Percentiles rank a stretch among this genome's conserved stretches.
Conservation (phyloP, 208 protist genomes). For the Tritrichomonas foetus region DNA sequence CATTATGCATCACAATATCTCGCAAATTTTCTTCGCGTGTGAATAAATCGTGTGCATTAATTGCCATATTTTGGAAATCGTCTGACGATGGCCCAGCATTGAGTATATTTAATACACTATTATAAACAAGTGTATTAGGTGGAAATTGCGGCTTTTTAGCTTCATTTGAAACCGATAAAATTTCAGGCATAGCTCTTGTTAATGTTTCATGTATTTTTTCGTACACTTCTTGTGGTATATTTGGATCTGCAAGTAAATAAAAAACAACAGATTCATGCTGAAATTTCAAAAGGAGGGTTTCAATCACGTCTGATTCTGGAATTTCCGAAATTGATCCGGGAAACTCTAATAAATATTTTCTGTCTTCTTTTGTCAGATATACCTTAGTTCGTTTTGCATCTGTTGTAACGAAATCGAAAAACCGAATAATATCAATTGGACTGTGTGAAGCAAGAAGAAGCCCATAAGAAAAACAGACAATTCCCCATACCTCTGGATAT, state of each 20-base stretch:
- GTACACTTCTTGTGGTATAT: background rate
- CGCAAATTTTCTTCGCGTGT: background rate
- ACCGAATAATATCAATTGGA: background rate
- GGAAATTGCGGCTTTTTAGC: too few relatives aligned
- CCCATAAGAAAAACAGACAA: background rate
- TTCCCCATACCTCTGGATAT: background rate
- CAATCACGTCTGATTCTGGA: background rate
- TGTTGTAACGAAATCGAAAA: background rate
- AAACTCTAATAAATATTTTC: background rate
- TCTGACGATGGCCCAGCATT: background rate
- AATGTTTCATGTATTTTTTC: background rate
- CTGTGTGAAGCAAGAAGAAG: background rate
- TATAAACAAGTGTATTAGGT: slow-evolving; percentile 1
- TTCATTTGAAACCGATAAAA: background rate
- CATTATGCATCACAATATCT: background rate
- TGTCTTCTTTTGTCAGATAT: background rate
- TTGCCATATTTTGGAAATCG: background rate
- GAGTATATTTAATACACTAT: background rate
- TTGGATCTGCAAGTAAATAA: background rate
- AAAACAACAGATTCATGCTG: background rate
- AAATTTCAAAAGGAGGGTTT: background rate
- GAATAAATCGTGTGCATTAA: slow-evolving; percentile 14
- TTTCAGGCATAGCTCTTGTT: background rate
- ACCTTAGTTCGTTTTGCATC: background rate
- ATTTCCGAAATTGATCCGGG: background rate